These are phyloP conservation scores for Trypanosoma melophagium DNA, from an alignment of 208 protist species.

Conservation along the genomic window DNA sequence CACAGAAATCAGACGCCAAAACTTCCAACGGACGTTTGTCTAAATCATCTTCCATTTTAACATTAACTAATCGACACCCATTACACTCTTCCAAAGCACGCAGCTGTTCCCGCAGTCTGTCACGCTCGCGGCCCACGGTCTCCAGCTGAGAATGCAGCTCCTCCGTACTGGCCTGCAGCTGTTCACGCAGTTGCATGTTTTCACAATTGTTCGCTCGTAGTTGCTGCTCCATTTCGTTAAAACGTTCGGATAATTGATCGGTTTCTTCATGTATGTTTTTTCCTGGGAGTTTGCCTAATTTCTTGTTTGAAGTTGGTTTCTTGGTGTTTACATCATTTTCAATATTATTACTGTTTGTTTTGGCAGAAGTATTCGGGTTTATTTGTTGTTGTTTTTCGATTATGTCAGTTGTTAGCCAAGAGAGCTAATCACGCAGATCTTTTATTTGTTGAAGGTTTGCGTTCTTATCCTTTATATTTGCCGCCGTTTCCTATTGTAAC, in stretches of 20 bases:
- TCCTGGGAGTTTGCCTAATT: background rate
- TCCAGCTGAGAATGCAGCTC: conserved; percentile 18
- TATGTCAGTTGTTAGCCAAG: no score
- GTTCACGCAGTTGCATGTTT: background rate
- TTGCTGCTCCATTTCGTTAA: background rate
- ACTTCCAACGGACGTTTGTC: conserved; percentile 14
- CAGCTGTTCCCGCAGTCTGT: conserved; percentile 14
- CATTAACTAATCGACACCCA: background rate
- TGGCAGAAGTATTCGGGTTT: no score
- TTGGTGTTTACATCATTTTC: background rate
- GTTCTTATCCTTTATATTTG: background rate
- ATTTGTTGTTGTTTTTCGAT: no score
- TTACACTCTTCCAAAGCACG: conserved; percentile 14
- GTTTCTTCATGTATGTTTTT: background rate
- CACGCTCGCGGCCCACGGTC: background rate
- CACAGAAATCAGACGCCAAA: background rate
- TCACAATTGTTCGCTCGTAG: conserved; percentile 1
- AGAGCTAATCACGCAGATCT: no score
- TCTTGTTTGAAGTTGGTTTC: background rate
- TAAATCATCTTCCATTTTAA: conserved; percentile 6
- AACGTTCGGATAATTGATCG: background rate
- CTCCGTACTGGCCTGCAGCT: background rate
- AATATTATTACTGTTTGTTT: background rate
- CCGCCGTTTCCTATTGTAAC: background rate
- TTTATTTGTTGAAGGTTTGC: background rate